phyloP scores from a whole-genome alignment of 2,329 filamentous ascomycete genomes.

The Eutypa lata region DNA sequence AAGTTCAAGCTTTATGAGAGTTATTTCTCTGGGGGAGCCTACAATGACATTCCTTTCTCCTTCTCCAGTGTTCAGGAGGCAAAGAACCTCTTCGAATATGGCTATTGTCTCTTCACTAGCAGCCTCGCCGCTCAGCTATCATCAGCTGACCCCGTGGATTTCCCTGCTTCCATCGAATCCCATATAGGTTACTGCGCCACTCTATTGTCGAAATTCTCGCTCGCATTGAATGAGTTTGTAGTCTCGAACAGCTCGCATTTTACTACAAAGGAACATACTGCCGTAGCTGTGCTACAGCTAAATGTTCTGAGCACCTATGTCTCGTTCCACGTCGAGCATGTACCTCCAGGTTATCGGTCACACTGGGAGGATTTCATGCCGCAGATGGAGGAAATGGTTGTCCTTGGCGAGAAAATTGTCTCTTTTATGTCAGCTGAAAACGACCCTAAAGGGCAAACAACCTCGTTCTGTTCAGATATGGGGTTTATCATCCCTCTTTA shows the following conservation, averaged over 20 bases:
- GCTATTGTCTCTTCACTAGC: not conserved
- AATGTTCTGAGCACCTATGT: conserved; percentile 1
- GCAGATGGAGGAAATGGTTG: conserved; percentile 1
- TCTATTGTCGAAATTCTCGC: not conserved
- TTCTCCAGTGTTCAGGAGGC: conserved; percentile 3
- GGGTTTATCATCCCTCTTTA: conserved; percentile 5
- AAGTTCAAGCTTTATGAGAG: not conserved
- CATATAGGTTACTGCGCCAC: not conserved
- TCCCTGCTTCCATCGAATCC: not conserved
- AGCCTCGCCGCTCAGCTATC: not conserved
- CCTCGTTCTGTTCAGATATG: conserved; percentile 5
- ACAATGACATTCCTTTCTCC: not conserved
- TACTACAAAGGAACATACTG: conserved; percentile 1
- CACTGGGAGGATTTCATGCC: conserved; percentile 2
- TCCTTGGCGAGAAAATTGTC: conserved; percentile 1
- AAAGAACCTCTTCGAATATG: conserved; percentile 2
- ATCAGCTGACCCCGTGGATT: not conserved
- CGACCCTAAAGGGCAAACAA: not conserved
- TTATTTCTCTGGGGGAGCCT: not conserved
- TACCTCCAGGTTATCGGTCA: not conserved
- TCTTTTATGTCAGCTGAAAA: not conserved
- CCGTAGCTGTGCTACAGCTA: conserved; percentile 1
- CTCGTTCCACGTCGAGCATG: conserved; percentile 2
- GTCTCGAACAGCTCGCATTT: not conserved
- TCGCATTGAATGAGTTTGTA: not conserved